Conservation (phyloP, 73 alveolate genomes). For the Tetrahymena thermophila region DNA sequence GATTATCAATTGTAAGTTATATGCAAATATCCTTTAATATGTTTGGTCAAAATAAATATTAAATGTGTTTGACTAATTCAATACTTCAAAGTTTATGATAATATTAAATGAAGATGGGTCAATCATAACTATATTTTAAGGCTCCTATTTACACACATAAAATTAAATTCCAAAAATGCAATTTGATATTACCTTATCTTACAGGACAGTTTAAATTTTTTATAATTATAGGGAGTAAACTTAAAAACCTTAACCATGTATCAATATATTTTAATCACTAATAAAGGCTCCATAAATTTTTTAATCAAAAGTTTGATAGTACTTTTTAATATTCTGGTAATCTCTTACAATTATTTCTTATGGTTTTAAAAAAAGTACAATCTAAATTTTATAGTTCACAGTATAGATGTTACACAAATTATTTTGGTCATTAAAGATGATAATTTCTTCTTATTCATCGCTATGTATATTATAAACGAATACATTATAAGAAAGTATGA, state of each 20-base stretch:
- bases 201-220: not conserved
- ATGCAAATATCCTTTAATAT: not conserved
- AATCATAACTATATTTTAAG: not conserved
- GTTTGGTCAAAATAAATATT: not conserved
- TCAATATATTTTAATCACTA: not conserved
- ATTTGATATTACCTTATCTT: not conserved
- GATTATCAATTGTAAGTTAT: not conserved
- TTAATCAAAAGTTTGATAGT: not conserved
- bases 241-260: not conserved
- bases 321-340: not conserved
- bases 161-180: not conserved
- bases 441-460: not conserved
- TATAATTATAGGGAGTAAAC: not conserved
- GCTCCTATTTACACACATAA: not conserved
- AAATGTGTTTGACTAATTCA: not conserved
- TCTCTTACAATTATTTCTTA: not conserved
- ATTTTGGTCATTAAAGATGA: not conserved
- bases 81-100: not conserved
- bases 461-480: not conserved
- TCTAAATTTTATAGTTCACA: not conserved
- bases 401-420: not conserved
- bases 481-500: not conserved
- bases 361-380: not conserved
- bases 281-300: not conserved
- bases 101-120: not conserved